A percentile compares a stretch with the other conserved stretches of the same genome.
Conservation (phyloP, 371 early-diverging fungal species). For the Apophysomyces elegans region DNA sequence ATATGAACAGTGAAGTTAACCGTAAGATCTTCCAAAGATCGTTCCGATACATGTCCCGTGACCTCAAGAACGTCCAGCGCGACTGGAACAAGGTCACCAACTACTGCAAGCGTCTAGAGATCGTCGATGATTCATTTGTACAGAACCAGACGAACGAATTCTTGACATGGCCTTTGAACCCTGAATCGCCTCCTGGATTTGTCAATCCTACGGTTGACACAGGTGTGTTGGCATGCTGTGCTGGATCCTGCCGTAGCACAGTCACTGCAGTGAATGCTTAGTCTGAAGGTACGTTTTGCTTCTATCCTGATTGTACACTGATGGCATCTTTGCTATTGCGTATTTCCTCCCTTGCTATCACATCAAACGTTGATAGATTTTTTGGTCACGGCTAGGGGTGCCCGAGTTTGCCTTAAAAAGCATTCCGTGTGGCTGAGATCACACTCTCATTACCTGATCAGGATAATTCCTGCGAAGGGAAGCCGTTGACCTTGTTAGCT, state of each 20-base stretch:
- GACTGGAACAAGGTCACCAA: slow-evolving; percentile 75
- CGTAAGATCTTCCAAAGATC: slow-evolving; percentile 70
- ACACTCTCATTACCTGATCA: slow-evolving; percentile 63
- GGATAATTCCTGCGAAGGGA: slow-evolving; percentile 64
- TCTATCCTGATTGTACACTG: not conserved
- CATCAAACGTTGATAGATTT: not conserved
- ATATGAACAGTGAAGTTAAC: slow-evolving; percentile 56
- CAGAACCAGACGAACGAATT: slow-evolving; percentile 70
- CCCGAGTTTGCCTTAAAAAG: slow-evolving; percentile 23
- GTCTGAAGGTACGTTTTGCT: slow-evolving; percentile 10
- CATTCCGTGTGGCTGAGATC: slow-evolving; percentile 49
- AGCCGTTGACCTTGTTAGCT: slow-evolving; percentile 35
- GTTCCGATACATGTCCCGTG: slow-evolving; percentile 65
- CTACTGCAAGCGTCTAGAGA: slow-evolving; percentile 63
- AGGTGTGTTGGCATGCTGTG: slow-evolving; percentile 38
- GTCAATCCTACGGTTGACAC: slow-evolving; percentile 49
- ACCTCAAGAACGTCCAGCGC: slow-evolving; percentile 65
- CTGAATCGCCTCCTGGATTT: slow-evolving; percentile 44
- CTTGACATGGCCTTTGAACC: slow-evolving; percentile 46
- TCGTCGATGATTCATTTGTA: slow-evolving; percentile 56
- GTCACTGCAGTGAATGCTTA: slow-evolving; percentile 18
- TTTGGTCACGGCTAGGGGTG: slow-evolving; percentile 51
- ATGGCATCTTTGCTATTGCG: not conserved
- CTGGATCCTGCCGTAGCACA: slow-evolving; percentile 17
- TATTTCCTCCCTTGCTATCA: not conserved